Conservation (phyloP, 495 filamentous ascomycete genomes). For the Symbiotaphrina buchneri region DNA sequence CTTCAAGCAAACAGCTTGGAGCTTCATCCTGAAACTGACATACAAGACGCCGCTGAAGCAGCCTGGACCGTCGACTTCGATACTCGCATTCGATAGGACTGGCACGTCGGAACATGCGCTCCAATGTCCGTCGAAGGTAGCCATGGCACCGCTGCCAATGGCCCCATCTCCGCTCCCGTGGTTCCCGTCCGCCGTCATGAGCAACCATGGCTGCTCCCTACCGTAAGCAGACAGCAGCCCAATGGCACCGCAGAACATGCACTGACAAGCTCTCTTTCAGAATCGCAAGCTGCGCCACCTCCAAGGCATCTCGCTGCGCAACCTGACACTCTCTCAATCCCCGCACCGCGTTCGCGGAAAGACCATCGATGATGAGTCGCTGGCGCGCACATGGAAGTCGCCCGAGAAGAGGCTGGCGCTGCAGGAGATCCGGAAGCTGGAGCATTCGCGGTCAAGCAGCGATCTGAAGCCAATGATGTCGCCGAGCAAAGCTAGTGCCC, state of each 20-base stretch:
- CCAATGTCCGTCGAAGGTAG: neutral
- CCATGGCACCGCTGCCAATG: neutral
- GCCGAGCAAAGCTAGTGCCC: conserved; percentile 3
- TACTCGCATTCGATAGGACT: too few species aligned
- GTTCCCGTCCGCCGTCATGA: neutral
- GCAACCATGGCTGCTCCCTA: conserved; percentile 1
- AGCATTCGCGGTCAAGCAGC: conserved; percentile 53
- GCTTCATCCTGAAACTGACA: too few species aligned
- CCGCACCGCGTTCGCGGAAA: conserved; percentile 32
- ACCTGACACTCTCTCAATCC: conserved; percentile 38
- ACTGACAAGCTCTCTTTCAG: too few species aligned
- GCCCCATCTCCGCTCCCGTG: neutral
- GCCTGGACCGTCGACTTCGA: too few species aligned
- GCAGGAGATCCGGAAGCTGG: conserved; percentile 28
- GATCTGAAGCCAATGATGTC: conserved; percentile 25
- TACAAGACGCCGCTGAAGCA: too few species aligned
- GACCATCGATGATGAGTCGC: conserved; percentile 69
- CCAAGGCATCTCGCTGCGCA: conserved; percentile 69
- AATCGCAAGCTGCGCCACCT: conserved; percentile 82
- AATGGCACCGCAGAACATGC: too few species aligned
- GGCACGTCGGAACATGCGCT: too few species aligned
- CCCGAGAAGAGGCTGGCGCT: conserved; percentile 45
- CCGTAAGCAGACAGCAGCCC: neutral
- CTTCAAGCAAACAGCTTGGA: too few species aligned
- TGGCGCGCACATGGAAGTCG: conserved; percentile 41